Percentiles rank a stretch among this genome's conserved stretches.
Conservation (phyloP, 192 early-diverging fungal genomes). For the Coemansia sp. region DNA sequence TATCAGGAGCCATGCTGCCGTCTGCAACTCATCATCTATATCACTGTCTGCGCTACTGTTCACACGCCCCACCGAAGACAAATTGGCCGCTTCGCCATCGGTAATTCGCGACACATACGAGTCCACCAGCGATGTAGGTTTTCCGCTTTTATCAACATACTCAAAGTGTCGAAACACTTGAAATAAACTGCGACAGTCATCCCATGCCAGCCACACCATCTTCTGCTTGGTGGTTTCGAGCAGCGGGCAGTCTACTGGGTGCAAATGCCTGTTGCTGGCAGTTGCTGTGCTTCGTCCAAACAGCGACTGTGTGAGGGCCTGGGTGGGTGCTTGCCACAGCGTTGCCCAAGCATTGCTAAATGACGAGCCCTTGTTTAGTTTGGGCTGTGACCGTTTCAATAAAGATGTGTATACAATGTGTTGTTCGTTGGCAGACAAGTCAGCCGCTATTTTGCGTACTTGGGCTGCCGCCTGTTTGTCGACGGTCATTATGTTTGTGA, state of each 20-base stretch:
- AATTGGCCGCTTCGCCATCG: slow-evolving; percentile 21
- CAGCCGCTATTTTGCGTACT: slow-evolving; percentile 39
- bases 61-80: slow-evolving; percentile 12
- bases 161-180: slow-evolving; percentile 35
- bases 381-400: not conserved
- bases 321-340: slow-evolving; percentile 31
- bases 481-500: not conserved
- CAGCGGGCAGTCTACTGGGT: slow-evolving; percentile 20
- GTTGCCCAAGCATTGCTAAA: slow-evolving; percentile 29
- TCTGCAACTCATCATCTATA: slow-evolving; percentile 16
- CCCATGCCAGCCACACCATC: slow-evolving; percentile 51
- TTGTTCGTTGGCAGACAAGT: slow-evolving; percentile 24
- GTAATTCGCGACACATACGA: slow-evolving; percentile 41
- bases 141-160: slow-evolving; percentile 36
- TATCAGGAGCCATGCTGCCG: slow-evolving; percentile 43
- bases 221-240: slow-evolving; percentile 5
- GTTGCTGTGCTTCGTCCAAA: slow-evolving; percentile 7
- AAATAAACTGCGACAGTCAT: slow-evolving; percentile 38
- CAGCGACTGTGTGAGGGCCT: slow-evolving; percentile 26
- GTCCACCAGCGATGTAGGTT: slow-evolving; percentile 45
- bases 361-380: slow-evolving; percentile 7
- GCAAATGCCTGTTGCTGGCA: slow-evolving; percentile 6
- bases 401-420: slow-evolving; percentile 25
- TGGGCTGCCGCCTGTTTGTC: slow-evolving; percentile 27
- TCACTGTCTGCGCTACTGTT: not conserved